Evolutionary conservation across 108 stramenopile species (phyloP), one percentile per base, ranked within the genome.

Genomic region (Stephanodiscus minutulus): DNA sequence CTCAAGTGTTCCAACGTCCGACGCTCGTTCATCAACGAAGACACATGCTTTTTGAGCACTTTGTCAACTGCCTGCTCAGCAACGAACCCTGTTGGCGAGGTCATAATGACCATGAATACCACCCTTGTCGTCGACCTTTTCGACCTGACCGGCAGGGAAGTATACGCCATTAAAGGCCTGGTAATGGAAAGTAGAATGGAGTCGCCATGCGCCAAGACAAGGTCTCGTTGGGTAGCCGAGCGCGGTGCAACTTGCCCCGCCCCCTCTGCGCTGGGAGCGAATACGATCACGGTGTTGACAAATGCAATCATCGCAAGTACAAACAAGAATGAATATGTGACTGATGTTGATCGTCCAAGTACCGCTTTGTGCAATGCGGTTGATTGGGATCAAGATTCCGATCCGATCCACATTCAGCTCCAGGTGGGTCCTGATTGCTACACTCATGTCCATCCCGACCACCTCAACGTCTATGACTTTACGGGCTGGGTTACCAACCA

Each of bases 401-500:
- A 64, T 48, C 61, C 20, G 0, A 37, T 74, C 29, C 27, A 61
- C 52, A 66, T 82, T 36, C 70, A 77, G 37, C 69, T 82, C 37
- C 81, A 77, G 67, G 37, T 82, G 39, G 75, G 70, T 8, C n/a
- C 29, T 33, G 61, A 74, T 44, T 82, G 81, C 27, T 75, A 68
- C 54, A 70, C 68, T 33, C 79, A 87, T 58, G 85, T 87, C 1
- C 86, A 89, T 65, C 83, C 69, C 41, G 72, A 82, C 12, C 63
- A 80, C 48, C 64, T 63, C 29, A 77, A 82, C 61, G 82, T 89
- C 39, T 89, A 86, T 47, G 88, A 89, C 46, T 73, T 86, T 20
- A 85, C 85, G 12, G 73, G 70, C 37, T 89, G 83, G 83, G 72
- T 55, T 6, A 33, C 37, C 18, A 25, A 50, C 7, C 66, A 65